phyloP scores from a whole-genome alignment of 352 stramenopile species.

The Phytophthora cryptogea region DNA sequence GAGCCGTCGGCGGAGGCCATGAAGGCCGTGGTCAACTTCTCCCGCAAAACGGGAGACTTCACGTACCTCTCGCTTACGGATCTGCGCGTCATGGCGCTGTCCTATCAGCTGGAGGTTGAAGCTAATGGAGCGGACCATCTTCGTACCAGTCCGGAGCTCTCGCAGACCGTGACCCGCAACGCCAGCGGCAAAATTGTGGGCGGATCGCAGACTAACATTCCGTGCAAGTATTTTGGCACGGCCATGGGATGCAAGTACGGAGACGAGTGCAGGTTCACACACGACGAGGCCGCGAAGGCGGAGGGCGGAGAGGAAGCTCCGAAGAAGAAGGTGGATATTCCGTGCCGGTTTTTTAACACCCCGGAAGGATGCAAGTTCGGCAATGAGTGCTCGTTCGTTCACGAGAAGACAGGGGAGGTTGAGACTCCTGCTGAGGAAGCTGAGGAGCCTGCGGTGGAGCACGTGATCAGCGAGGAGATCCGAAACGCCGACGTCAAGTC shows the following conservation, averaged over 20 bases:
- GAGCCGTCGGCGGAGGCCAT: constrained; percentile 84
- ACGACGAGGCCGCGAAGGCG: constrained; percentile 45
- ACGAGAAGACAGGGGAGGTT: constrained; percentile 50
- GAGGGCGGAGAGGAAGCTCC: constrained; percentile 26
- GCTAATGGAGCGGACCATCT: constrained; percentile 70
- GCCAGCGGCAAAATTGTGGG: constrained; percentile 73
- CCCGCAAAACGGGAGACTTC: constrained; percentile 88
- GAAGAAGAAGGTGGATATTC: constrained; percentile 71
- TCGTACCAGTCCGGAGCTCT: constrained; percentile 67
- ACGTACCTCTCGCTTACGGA: constrained; percentile 84
- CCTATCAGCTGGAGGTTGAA: constrained; percentile 86
- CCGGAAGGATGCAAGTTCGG: constrained; percentile 75
- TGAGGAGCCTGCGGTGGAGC: constrained; percentile 34
- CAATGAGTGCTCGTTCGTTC: constrained; percentile 71
- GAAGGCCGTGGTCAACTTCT: constrained; percentile 80
- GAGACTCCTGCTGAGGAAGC: constrained; percentile 15
- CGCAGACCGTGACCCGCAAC: constrained; percentile 66
- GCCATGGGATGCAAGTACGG: constrained; percentile 85
- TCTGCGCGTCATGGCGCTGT: constrained; percentile 87
- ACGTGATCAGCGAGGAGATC: constrained; percentile 56
- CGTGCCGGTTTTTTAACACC: constrained; percentile 80
- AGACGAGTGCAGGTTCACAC: constrained; percentile 79
- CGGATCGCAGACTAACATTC: constrained; percentile 46
- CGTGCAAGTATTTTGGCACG: constrained; percentile 83
- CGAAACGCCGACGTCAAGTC: constrained; percentile 86